Conservation (phyloP, 2,329 filamentous ascomycete species). For the Colletotrichum magnum region DNA sequence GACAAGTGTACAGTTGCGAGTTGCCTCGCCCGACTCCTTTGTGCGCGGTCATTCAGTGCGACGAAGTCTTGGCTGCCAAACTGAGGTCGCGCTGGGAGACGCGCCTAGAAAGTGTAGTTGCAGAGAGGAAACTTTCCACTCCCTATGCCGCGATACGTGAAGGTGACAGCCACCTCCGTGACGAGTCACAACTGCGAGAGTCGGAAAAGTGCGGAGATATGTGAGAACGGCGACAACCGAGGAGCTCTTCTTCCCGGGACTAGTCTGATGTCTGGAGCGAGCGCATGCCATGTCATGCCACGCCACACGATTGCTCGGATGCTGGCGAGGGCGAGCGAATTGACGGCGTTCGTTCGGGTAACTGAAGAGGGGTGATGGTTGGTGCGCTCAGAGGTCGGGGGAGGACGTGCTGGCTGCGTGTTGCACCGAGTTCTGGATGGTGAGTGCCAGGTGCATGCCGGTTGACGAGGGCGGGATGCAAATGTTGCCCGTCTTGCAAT, state of each 20-base stretch:
- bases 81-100: conserved; percentile 1
- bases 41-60: background rate
- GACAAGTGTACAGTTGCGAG: background rate
- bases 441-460: background rate
- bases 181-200: background rate
- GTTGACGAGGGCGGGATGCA: background rate
- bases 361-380: background rate
- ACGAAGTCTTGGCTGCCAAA: background rate
- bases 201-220: background rate
- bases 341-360: conserved; percentile 15
- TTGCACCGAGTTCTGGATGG: conserved; percentile 8
- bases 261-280: conserved; percentile 15
- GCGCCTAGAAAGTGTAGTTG: conserved; percentile 1
- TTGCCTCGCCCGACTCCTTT: background rate
- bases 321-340: conserved; percentile 21
- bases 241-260: background rate
- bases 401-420: conserved; percentile 10
- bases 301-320: conserved; percentile 1
- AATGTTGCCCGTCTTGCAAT: background rate
- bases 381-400: background rate
- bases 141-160: background rate
- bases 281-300: conserved; percentile 13
- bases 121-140: conserved; percentile 1
- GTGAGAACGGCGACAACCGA: conserved; percentile 10
- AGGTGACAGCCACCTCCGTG: background rate